Conservation (phyloP, 2,329 filamentous ascomycete genomes). For the Geoglossum cookeanum region DNA sequence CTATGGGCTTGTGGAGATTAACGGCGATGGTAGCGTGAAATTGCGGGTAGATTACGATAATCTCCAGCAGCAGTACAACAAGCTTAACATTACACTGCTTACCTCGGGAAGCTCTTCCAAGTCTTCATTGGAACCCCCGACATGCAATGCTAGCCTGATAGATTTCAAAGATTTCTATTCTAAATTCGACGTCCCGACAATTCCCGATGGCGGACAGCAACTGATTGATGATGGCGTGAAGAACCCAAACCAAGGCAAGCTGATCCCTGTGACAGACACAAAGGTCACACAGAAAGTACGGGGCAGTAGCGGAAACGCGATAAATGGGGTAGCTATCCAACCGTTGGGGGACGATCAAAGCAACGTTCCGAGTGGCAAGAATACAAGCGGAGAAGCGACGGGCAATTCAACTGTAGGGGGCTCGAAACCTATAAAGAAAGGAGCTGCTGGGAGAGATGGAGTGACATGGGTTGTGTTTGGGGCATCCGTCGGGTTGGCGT, state of each 20-base stretch:
- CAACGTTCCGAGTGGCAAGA: slow-evolving; percentile 33
- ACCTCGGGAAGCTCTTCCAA: slow-evolving; percentile 40
- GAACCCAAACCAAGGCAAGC: slow-evolving; percentile 38
- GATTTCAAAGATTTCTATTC: slow-evolving; percentile 43
- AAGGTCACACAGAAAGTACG: slow-evolving; percentile 38
- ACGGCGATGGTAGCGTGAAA: slow-evolving; percentile 34
- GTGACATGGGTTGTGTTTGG: background rate
- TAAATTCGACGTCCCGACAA: slow-evolving; percentile 58
- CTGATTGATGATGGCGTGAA: slow-evolving; percentile 43
- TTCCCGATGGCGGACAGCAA: slow-evolving; percentile 46
- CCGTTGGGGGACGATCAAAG: slow-evolving; percentile 29
- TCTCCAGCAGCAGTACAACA: slow-evolving; percentile 54
- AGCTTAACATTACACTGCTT: slow-evolving; percentile 51
- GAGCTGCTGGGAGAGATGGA: slow-evolving; percentile 2
- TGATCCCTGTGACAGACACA: slow-evolving; percentile 40
- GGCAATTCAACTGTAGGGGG: background rate
- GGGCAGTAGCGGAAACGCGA: slow-evolving; percentile 32
- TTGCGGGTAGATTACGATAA: slow-evolving; percentile 51
- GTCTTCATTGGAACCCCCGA: slow-evolving; percentile 35
- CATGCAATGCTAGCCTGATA: slow-evolving; percentile 50
- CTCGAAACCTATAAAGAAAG: slow-evolving; percentile 5
- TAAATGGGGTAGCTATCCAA: slow-evolving; percentile 44
- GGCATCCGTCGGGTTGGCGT: background rate
- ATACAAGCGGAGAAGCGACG: slow-evolving; percentile 13
- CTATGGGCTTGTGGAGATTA: slow-evolving; percentile 42